Evolutionary conservation across 129 eudicot species (phyloP).

Genomic region (Dittrichia graveolens): DNA sequence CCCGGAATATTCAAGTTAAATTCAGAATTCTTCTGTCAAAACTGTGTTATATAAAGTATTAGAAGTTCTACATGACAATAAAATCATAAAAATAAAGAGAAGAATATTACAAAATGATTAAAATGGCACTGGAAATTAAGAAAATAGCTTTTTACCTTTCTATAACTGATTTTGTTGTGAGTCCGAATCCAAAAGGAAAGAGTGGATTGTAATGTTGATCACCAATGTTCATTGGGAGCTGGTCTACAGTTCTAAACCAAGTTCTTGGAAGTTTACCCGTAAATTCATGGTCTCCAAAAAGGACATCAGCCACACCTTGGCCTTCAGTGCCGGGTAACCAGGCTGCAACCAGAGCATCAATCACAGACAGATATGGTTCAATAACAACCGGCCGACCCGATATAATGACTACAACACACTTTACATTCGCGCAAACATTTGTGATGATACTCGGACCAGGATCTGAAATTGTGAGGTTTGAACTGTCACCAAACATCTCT

Average conservation of each 20-base stretch:
- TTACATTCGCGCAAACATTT: constrained; percentile 52
- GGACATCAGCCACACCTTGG: constrained; percentile 74
- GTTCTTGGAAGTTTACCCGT: constrained; percentile 61
- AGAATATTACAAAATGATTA: neutral
- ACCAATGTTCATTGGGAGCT: constrained; percentile 68
- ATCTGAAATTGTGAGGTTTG: constrained; percentile 55
- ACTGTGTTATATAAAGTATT: too few species aligned
- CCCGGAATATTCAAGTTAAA: neutral
- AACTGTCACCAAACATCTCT: constrained; percentile 65
- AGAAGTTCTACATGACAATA: neutral
- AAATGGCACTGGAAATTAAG: neutral
- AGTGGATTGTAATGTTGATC: constrained; percentile 65
- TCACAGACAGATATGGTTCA: constrained; percentile 53
- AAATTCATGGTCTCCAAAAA: constrained; percentile 63
- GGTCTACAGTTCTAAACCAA: constrained; percentile 68
- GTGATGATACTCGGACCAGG: constrained; percentile 59
- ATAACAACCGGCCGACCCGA: constrained; percentile 67
- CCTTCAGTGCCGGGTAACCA: constrained; percentile 84
- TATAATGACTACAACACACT: constrained; percentile 59
- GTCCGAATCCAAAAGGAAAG: constrained; percentile 64
- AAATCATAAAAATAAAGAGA: neutral
- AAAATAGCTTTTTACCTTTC: constrained; percentile 26
- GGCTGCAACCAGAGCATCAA: constrained; percentile 74
- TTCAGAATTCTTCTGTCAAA: neutral
- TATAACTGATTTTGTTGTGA: constrained; percentile 38